Percentiles rank a stretch among this genome's conserved stretches.
These are phyloP conservation scores for Pseudocercospora fijiensis DNA, from an alignment of 2,329 filamentous ascomycete genomes.

Conservation along the genomic window DNA sequence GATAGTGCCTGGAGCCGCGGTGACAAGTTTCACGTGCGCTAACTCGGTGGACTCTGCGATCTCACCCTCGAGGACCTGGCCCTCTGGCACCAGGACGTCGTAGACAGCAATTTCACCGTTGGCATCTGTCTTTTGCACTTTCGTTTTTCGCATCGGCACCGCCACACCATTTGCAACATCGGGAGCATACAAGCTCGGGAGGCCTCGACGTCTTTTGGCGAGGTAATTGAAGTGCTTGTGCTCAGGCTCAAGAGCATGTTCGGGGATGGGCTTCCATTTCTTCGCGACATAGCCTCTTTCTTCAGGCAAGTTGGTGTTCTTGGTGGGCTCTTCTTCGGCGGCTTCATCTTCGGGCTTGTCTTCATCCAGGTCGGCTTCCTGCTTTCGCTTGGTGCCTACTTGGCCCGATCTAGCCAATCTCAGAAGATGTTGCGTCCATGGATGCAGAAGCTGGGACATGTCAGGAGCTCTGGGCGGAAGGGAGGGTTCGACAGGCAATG, in stretches of 20 bases:
- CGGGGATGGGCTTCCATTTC: conserved; percentile 59
- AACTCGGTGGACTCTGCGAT: conserved; percentile 61
- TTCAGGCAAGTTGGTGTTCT: conserved; percentile 34
- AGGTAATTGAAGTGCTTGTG: conserved; percentile 55
- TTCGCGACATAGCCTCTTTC: conserved; percentile 54
- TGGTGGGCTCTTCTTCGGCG: conserved; percentile 43
- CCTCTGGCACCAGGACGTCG: conserved; percentile 77
- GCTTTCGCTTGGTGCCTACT: conserved; percentile 60
- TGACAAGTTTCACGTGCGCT: conserved; percentile 46
- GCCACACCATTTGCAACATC: conserved; percentile 30
- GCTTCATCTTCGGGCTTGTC: conserved; percentile 51
- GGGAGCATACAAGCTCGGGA: conserved; percentile 53
- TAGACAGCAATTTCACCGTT: conserved; percentile 79
- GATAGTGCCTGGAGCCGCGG: conserved; percentile 58
- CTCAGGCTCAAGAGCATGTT: conserved; percentile 58
- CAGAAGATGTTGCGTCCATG: conserved; percentile 78
- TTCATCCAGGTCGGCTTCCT: conserved; percentile 56
- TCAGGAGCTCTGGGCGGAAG: background rate
- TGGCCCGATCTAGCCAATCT: conserved; percentile 74
- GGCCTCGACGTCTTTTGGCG: conserved; percentile 60
- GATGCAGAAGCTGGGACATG: conserved; percentile 57
- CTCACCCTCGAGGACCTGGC: conserved; percentile 77
- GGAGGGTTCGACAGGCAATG: background rate
- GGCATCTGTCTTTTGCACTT: conserved; percentile 70
- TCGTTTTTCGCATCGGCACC: conserved; percentile 69